Conservation (phyloP, 768 basidiomycete species). For the Collybia nuda region DNA sequence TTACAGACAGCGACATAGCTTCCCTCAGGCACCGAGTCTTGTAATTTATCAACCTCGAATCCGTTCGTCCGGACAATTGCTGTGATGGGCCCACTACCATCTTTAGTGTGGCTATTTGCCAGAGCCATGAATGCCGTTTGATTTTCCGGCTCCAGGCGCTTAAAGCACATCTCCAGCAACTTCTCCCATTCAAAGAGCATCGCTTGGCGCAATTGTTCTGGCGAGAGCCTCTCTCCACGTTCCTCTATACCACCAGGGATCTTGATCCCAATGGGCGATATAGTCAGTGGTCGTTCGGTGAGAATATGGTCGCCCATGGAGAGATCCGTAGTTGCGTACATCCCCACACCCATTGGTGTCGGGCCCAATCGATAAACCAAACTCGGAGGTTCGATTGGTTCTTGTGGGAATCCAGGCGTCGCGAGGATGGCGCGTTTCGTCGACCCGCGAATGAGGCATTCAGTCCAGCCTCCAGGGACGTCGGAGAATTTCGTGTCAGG, state of each 20-base stretch:
- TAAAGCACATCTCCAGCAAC: conserved; percentile 18
- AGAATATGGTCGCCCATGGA: conserved; percentile 20
- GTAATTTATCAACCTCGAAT: conserved; percentile 17
- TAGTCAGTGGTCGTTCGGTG: conserved; percentile 17
- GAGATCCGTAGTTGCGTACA: conserved; percentile 21
- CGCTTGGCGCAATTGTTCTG: conserved; percentile 4
- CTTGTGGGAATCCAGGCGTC: conserved; percentile 10
- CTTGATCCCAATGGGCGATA: conserved; percentile 16
- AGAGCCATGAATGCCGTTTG: conserved; percentile 28
- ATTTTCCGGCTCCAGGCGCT: conserved; percentile 21
- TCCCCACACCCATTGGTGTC: conserved; percentile 16
- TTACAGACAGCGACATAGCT: conserved; percentile 26
- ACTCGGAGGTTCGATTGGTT: conserved; percentile 7
- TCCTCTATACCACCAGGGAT: conserved; percentile 9
- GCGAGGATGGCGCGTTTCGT: conserved; percentile 6
- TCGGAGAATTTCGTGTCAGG: neutral
- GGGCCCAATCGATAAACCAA: conserved; percentile 13
- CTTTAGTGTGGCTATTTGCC: conserved; percentile 26
- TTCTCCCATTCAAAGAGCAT: conserved; percentile 17
- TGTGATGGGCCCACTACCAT: conserved; percentile 31
- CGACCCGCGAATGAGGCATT: conserved; percentile 14
- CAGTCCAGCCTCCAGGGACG: conserved; percentile 11
- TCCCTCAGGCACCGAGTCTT: conserved; percentile 16
- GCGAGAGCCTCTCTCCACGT: conserved; percentile 5
- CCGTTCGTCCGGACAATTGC: conserved; percentile 35